A percentile compares a stretch with the other conserved stretches of the same genome.
Evolutionary conservation across 441 rosid species (phyloP).

Genomic region (Jatropha podagrica): DNA sequence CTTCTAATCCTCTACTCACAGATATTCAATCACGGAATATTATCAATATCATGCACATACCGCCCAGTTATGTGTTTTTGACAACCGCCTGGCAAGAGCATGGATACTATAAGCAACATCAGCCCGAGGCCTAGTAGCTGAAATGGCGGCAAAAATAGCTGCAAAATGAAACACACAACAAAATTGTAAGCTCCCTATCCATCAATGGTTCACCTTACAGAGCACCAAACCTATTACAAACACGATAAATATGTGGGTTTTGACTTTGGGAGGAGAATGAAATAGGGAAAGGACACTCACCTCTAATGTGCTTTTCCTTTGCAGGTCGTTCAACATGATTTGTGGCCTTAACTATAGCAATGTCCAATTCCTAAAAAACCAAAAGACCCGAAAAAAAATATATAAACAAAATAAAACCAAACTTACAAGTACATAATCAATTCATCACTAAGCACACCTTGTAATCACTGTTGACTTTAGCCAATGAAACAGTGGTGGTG

Average conservation of each 20-base stretch:
- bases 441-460: conserved; percentile 46
- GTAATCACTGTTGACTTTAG: conserved; percentile 93
- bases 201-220: background rate
- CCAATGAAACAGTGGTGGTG: conserved; percentile 93
- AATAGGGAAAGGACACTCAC: conserved; percentile 33
- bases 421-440: background rate
- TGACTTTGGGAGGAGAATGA: background rate
- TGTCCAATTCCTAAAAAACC: conserved; percentile 72
- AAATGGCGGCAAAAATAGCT: conserved; percentile 87
- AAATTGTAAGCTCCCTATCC: conserved; percentile 16
- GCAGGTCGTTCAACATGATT: conserved; percentile 93
- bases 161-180: conserved; percentile 32
- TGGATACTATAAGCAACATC: conserved; percentile 99
- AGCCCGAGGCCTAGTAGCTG: conserved; percentile 97
- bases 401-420: conserved; percentile 15
- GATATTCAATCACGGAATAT: conserved; percentile 1
- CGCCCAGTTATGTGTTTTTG: conserved; percentile 97
- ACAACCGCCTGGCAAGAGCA: conserved; percentile 75
- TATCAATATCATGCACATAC: conserved; percentile 40
- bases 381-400: background rate
- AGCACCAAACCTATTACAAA: background rate
- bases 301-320: conserved; percentile 82
- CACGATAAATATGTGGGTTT: background rate
- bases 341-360: conserved; percentile 90
- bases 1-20: conserved; percentile 3